Evolutionary conservation across 179 eudicot genomes (phyloP), one percentile per base, ranked within the genome.

Genomic region (Drosera spatulata): DNA sequence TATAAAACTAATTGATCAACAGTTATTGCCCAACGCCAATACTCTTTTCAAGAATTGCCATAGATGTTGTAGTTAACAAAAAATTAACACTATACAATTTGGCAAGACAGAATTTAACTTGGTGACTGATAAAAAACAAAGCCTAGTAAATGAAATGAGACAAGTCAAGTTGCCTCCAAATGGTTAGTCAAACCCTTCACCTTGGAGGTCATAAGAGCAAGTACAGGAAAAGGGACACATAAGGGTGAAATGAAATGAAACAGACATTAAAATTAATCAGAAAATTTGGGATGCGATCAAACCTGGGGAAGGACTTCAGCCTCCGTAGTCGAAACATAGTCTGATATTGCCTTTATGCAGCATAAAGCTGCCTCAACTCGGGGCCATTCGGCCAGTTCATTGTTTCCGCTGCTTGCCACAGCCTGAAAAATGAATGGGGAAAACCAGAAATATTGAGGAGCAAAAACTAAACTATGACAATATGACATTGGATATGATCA

Each of bases 291-390:
- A 66, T 14, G 48, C 47, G 64, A 54, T 60, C 57, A 48, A 49
- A 94, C 99, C 99, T 90, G 99, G 65, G 99, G 97, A 96, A 91
- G 81, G 64, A 94, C 73, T 75, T 94, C 97, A 53, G 78, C 87
- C 66, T 94, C 99, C 55, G 68, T 50, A 64, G 48, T 64, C 22
- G 97, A 78, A 61, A 94, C 96, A 71, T 69, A 79, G 56, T 87
- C 97, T 53, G 99, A 82, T 79, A 94, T 79, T 7, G 99, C 97
- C 70, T 91, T 70, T 22, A 94, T 91, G 68, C 99, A 87, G 77
- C 90, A 94, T 62, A 94, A 71, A 61, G 91, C 88, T 68, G 97
- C 97, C 81, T 94, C 99, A 58, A 86, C 94, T 44, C 87, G 82
- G 65, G 78, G 87, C 99, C 99, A 94, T 55, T 79, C 80, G 60